Evolutionary conservation across 108 stramenopile species (phyloP), one percentile per base, ranked within the genome.

Genomic region (Schizochytrium sp.): DNA sequence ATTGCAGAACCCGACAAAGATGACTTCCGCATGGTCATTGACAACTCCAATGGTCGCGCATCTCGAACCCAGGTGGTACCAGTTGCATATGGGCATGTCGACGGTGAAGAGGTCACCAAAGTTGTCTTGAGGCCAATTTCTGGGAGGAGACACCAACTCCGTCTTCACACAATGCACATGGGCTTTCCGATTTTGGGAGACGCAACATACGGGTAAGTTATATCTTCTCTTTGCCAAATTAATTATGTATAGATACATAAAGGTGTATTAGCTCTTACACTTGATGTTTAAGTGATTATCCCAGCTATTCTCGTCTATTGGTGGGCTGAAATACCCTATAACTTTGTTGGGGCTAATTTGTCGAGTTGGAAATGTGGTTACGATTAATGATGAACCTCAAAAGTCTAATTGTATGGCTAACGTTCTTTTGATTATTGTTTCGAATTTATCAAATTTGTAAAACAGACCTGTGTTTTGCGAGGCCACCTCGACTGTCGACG

Each of bases 151-250:
- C 98, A 98, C 92, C 97, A 99, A 92, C 91, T 98, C 28, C 92
- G 98, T 15, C 90, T 97, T 12, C 98, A 99, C 89, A 92, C 94
- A 88, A 93, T 94, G 44, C 61, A 95, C 46, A 90, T 94, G 15
- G 97, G 97, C 19, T 95, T 94, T 93, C 95, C 96, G 0, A 99
- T 99, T 64, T 88, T 97, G 7, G 98, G 98, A 2, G 98, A 98
- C 92, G 92, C 91, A 15, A 95, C 97, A 8, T 98, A 98, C 76
- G 93, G 91, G 76, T 83, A 83, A 46, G 76, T 83, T 69, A 44
- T 3, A n/a, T 60, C 28, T 60, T 60, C 59, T 17, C 59, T 60
- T 60, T 60, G 17, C 28, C 59, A n/a, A 2, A 28, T 28, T 28
- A 28, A 28, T 28, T 28, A 28, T 28, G 28, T 28, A 28, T 28